These are phyloP conservation scores for Coemansia sp. DNA, from an alignment of 192 early-diverging fungal species.

Conservation along the genomic window DNA sequence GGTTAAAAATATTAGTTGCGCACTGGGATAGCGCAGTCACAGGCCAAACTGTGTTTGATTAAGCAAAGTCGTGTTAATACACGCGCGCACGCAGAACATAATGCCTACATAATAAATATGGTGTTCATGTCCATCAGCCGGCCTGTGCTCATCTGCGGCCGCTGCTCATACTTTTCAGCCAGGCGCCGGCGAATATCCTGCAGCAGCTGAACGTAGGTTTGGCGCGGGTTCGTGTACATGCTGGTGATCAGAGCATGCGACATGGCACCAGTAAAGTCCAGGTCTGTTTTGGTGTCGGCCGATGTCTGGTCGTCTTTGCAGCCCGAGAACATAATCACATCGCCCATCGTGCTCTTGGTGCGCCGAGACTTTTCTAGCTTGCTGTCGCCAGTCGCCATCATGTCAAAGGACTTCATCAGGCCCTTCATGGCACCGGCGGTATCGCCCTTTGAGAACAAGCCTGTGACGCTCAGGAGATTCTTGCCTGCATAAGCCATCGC, in stretches of 20 bases:
- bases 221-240: conserved; percentile 57
- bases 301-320: conserved; percentile 85
- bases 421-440: conserved; percentile 41
- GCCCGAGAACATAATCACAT: conserved; percentile 80
- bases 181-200: conserved; percentile 68
- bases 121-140: conserved; percentile 65
- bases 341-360: conserved; percentile 59
- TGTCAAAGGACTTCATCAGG: conserved; percentile 43
- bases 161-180: conserved; percentile 63
- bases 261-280: conserved; percentile 69
- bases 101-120: conserved; percentile 63
- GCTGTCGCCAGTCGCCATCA: conserved; percentile 42
- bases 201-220: conserved; percentile 72
- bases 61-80: no score
- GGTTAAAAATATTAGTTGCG: no score
- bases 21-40: no score
- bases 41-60: no score
- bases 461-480: conserved; percentile 30
- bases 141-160: conserved; percentile 79
- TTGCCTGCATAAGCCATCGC: conserved; percentile 46
- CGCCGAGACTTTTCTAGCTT: conserved; percentile 42
- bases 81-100: neutral
- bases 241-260: conserved; percentile 69
- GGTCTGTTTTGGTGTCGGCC: conserved; percentile 66
- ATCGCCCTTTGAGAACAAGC: conserved; percentile 46